Conservation (phyloP, 208 protist genomes). For the Sergeia podlipaevii region DNA sequence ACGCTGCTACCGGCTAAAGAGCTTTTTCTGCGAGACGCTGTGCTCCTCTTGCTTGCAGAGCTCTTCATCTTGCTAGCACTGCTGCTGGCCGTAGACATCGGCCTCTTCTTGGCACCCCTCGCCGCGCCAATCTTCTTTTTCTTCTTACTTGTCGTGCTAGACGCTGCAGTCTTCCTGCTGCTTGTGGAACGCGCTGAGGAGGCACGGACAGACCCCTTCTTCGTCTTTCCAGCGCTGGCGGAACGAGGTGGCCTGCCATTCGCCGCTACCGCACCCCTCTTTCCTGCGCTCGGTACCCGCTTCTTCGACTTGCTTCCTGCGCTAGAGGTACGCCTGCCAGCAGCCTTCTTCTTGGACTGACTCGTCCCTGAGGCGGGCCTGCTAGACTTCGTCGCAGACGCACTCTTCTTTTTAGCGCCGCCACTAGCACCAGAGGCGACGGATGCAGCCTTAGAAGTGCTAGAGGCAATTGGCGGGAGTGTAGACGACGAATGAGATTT, state of each 20-base stretch:
- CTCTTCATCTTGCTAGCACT: not conserved
- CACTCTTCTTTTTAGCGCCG: slow-evolving; percentile 1
- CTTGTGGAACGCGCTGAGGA: not conserved
- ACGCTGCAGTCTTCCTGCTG: slow-evolving; percentile 11
- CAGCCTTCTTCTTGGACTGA: slow-evolving; percentile 3
- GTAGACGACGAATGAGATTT: not conserved
- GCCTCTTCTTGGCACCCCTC: not conserved
- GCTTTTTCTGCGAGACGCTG: not conserved
- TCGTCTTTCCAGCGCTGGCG: not conserved
- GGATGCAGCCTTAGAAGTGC: no score
- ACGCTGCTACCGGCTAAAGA: not conserved
- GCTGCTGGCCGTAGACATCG: not conserved
- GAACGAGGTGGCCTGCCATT: not conserved
- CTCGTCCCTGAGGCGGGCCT: not conserved
- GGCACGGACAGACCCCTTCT: not conserved
- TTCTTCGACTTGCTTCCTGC: not conserved
- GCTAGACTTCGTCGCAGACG: no score
- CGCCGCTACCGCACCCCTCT: slow-evolving; percentile 1
- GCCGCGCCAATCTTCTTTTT: slow-evolving; percentile 11
- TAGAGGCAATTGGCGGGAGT: no score
- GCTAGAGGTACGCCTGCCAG: not conserved
- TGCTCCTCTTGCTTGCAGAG: not conserved
- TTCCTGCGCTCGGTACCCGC: slow-evolving; percentile 7
- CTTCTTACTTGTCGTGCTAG: slow-evolving; percentile 10
- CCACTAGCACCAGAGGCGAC: no score